Evolutionary conservation across 257 asterid genomes (phyloP).

Genomic region (Solanum rostratum): DNA sequence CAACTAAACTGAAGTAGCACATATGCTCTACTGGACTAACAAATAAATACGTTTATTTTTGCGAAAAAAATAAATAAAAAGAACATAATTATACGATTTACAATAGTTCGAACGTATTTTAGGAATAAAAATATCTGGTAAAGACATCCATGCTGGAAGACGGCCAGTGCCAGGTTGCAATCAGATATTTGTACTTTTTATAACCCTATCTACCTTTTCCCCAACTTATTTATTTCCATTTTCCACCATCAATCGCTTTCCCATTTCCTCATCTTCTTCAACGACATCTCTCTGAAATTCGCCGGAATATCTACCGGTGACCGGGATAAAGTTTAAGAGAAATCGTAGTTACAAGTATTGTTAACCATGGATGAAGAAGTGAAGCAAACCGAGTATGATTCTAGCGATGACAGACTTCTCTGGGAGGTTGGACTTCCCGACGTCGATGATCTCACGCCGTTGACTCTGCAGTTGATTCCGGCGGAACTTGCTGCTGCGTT

Average conservation of each 20-base stretch:
- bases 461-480: constrained; percentile 65
- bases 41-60: too few species aligned
- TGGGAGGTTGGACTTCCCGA: constrained; percentile 85
- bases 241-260: constrained; percentile 5
- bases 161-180: constrained; percentile 9
- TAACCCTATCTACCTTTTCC: constrained; percentile 4
- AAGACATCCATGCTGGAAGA: constrained; percentile 48
- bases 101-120: neutral
- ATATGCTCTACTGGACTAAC: neutral
- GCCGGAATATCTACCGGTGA: neutral
- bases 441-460: constrained; percentile 56
- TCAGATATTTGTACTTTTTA: constrained; percentile 47
- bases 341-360: neutral
- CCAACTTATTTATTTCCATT: constrained; percentile 15
- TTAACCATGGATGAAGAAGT: constrained; percentile 49
- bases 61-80: neutral
- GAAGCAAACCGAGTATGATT: constrained; percentile 17
- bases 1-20: too few species aligned
- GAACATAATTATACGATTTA: neutral
- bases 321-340: neutral
- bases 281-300: neutral
- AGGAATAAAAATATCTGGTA: constrained; percentile 29
- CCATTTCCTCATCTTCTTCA: neutral
- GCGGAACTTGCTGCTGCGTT: constrained; percentile 77
- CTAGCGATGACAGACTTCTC: constrained; percentile 23